Evolutionary conservation across 2,329 filamentous ascomycete genomes (phyloP).

Genomic region (Aspergillus sp.): DNA sequence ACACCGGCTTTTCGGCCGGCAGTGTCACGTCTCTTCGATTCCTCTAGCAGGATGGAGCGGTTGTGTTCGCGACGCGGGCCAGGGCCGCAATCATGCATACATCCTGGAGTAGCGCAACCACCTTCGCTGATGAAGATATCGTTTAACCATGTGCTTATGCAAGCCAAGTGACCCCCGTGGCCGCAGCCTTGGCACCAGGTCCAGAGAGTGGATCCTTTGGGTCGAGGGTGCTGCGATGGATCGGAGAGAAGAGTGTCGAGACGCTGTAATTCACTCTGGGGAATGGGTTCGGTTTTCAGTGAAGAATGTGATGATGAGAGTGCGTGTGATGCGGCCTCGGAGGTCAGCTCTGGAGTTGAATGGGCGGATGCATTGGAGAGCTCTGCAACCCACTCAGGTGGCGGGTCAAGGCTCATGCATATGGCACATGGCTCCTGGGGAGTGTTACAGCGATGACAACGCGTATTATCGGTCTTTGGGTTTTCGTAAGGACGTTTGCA

Average conservation of each 20-base stretch:
- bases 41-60: slow-evolving; percentile 33
- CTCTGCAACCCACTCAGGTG: slow-evolving; percentile 41
- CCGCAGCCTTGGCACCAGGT: slow-evolving; percentile 63
- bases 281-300: slow-evolving; percentile 35
- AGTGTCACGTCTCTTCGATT: slow-evolving; percentile 37
- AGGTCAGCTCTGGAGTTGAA: slow-evolving; percentile 18
- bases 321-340: slow-evolving; percentile 40
- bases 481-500: slow-evolving; percentile 60
- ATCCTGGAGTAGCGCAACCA: slow-evolving; percentile 61
- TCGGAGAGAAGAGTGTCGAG: slow-evolving; percentile 22
- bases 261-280: slow-evolving; percentile 29
- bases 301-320: slow-evolving; percentile 50
- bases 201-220: slow-evolving; percentile 49
- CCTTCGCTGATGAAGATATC: slow-evolving; percentile 53
- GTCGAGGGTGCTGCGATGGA: slow-evolving; percentile 29
- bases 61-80: slow-evolving; percentile 49
- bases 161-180: slow-evolving; percentile 61
- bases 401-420: slow-evolving; percentile 45
- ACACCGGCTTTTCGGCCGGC: slow-evolving; percentile 36
- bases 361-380: slow-evolving; percentile 18
- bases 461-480: slow-evolving; percentile 49
- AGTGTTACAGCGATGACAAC: slow-evolving; percentile 54
- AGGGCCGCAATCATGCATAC: slow-evolving; percentile 60
- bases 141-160: slow-evolving; percentile 59
- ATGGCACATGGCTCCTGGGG: slow-evolving; percentile 45